Base-by-base conservation (phyloP, 176 grass and related monocot genomes). In the Oryza australiensis region DNA sequence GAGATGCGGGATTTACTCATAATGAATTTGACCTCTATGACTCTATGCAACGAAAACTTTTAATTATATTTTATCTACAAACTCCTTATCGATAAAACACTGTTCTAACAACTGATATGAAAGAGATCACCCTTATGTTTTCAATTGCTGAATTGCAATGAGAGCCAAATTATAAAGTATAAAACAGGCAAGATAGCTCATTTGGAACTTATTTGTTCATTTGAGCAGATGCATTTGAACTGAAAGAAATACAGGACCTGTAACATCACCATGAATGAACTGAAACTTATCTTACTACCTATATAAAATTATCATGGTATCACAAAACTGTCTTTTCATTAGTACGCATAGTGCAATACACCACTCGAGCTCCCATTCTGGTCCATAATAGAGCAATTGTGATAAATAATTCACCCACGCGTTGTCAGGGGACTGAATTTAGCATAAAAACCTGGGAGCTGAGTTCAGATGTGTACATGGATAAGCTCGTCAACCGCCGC, bases 401-500 rank as follows among this genome's bases (percentile, higher is more conserved):
- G 3, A 34, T 74, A 12, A 23, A 73, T 60, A 74, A 67, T 28
- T 26, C 68, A 67, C 9, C 43, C 26, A 74, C 74, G 5, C 8
- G 57, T 13, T 45, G 35, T 28, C 13, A 62, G 34, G 38, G 20
- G 9, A 42, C 26, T 7, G 5, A 27, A 53, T 14, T 65, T 41
- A 55, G 59, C 8, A 71, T 26, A 22, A 15, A 59, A 51, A 12
- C 16, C 16, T 22, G 18, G 16, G 62, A 75, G 35, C 38, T 38
- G 46, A 78, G 80, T 70, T 80, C 12, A 86, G 75, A 73, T 51
- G 28, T 65, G 68, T 72, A 90, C 91, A 85, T 94, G 85, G 85
- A 94, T 90, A 27, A 94, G 85, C 62, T 94, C 91, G 65, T 94
- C 91, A 26, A 83, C 86, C 6, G 73, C 64, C 41, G 48, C 23